Evolutionary conservation across 805 yeast genomes (phyloP).

Genomic region (Nakazawaea ernobii): DNA sequence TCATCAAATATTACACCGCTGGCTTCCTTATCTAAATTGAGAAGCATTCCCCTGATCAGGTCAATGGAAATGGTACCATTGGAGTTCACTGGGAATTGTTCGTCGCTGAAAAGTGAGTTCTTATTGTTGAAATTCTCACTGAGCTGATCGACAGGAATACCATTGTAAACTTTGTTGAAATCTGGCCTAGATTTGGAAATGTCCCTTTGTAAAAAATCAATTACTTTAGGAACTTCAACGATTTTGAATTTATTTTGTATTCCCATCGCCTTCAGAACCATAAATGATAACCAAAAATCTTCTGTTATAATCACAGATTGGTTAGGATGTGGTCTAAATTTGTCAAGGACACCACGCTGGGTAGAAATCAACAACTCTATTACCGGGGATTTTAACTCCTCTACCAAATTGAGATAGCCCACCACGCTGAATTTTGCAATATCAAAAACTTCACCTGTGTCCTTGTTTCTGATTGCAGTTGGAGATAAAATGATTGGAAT

Average conservation of each 20-base stretch:
- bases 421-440: constrained; percentile 1
- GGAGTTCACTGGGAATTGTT: neutral
- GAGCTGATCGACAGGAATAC: constrained; percentile 3
- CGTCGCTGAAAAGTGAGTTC: neutral
- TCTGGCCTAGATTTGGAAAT: constrained; percentile 9
- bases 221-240: constrained; percentile 1
- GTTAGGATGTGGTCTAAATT: neutral
- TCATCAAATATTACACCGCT: constrained; percentile 4
- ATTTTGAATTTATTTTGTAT: neutral
- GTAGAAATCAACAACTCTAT: neutral
- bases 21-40: neutral
- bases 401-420: constrained; percentile 1
- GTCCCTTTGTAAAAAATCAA: constrained; percentile 1
- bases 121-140: neutral
- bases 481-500: constrained; percentile 6
- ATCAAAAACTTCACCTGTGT: constrained; percentile 1
- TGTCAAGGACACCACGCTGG: neutral
- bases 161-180: constrained; percentile 5
- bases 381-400: constrained; percentile 2
- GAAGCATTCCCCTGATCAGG: constrained; percentile 4
- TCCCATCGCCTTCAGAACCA: neutral
- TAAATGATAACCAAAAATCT: neutral
- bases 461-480: neutral
- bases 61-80: constrained; percentile 5
- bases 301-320: neutral